phyloP scores from a whole-genome alignment of 345 rosid genomes.

The Fremontodendron californicum region DNA sequence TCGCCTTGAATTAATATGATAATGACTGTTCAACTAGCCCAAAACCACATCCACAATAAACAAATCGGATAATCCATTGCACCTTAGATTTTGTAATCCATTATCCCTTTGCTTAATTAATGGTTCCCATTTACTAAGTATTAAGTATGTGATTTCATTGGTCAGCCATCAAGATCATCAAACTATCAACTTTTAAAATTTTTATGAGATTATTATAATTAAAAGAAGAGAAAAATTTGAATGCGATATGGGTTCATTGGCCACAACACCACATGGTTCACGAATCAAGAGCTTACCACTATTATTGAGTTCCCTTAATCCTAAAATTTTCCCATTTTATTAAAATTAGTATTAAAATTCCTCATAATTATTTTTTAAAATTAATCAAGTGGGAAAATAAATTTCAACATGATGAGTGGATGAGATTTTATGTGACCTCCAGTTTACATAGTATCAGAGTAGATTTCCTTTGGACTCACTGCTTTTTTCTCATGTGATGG shows the following conservation, averaged over 20 bases:
- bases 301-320: background rate
- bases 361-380: no score
- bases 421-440: background rate
- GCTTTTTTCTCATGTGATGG: background rate
- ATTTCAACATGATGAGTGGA: background rate
- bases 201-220: background rate
- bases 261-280: background rate
- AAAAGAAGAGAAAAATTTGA: background rate
- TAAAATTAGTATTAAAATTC: no score
- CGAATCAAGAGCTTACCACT: no score
- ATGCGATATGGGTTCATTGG: background rate
- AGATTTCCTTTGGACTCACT: background rate
- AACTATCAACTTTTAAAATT: background rate
- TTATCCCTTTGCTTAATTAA: background rate
- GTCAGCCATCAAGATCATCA: background rate
- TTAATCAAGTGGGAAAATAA: no score
- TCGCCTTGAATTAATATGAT: background rate
- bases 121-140: background rate
- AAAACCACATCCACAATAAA: background rate
- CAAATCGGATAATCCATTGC: background rate
- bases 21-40: background rate
- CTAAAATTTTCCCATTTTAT: background rate
- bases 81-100: background rate
- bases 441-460: background rate
- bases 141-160: background rate